Base-by-base conservation (phyloP, 2,329 filamentous ascomycete genomes). In the Cyphellophora attinorum region DNA sequence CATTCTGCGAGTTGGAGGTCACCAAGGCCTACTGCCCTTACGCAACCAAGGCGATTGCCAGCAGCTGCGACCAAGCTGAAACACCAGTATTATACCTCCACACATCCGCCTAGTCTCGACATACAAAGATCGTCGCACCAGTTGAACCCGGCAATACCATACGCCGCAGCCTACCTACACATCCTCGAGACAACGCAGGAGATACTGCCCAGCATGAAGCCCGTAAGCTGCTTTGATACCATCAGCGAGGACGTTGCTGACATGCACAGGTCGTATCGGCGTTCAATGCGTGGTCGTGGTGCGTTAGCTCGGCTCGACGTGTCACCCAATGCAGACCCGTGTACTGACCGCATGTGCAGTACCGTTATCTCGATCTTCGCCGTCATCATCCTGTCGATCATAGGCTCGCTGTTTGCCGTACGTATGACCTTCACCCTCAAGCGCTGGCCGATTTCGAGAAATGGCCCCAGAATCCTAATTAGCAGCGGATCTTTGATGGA, bases 201-300 rank as follows among this genome's bases (percentile, higher is more conserved):
- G n/a, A n/a, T n/a, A n/a, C n/a, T n/a, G 21, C 21, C 21, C 21
- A 8, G 21, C n/a, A 25, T 25, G 21, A 25, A 25, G 21, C 21
- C 21, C 21, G 21, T 25, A 8, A n/a, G 8, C 21, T 8, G 21
- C 21, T n/a, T n/a, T n/a, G n/a, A n/a, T n/a, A n/a, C n/a, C n/a
- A n/a, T n/a, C n/a, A n/a, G n/a, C n/a, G n/a, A n/a, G n/a, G n/a
- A n/a, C n/a, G n/a, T n/a, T n/a, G n/a, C n/a, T n/a, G n/a, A n/a
- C n/a, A n/a, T n/a, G n/a, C n/a, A n/a, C n/a, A n/a, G n/a, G 70
- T 96, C 57, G 84, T 96, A 51, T 82, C 85, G 56, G 80, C 85
- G 48, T 74, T 88, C 67, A 88, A 93, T 67, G 89, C 88, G 55
- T 95, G 88, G 86, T 85, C 79, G 68, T 94, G 88, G 88, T 95